These are phyloP conservation scores for Lasiodiplodia theobromae DNA, from an alignment of 2,329 filamentous ascomycete genomes.

Conservation along the genomic window DNA sequence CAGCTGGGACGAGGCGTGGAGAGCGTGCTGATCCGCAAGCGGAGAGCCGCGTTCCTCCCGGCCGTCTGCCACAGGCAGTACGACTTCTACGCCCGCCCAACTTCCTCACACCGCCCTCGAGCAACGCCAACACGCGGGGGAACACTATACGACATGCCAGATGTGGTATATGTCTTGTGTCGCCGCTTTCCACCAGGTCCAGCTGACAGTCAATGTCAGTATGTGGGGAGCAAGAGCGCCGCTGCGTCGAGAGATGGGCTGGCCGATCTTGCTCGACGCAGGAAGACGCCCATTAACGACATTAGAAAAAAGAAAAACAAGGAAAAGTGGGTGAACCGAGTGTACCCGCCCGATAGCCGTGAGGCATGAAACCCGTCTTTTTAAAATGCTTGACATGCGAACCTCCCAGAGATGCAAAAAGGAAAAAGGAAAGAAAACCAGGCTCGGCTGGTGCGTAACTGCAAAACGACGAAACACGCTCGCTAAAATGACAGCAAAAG, in stretches of 20 bases:
- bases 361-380: conserved; percentile 49
- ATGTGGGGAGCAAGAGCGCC: conserved; percentile 42
- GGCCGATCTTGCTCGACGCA: conserved; percentile 39
- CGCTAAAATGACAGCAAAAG: conserved; percentile 53
- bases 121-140: conserved; percentile 36
- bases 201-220: conserved; percentile 50
- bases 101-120: conserved; percentile 33
- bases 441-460: conserved; percentile 45
- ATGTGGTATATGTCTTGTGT: conserved; percentile 43
- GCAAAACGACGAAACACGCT: conserved; percentile 46
- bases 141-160: conserved; percentile 48
- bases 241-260: conserved; percentile 46
- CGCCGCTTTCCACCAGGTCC: conserved; percentile 47
- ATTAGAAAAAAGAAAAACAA: conserved; percentile 47
- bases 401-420: conserved; percentile 53
- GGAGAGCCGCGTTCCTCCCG: conserved; percentile 20
- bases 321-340: conserved; percentile 39
- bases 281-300: conserved; percentile 47
- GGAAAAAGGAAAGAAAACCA: conserved; percentile 39
- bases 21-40: conserved; percentile 27
- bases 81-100: conserved; percentile 18
- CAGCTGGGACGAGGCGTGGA: conserved; percentile 7
- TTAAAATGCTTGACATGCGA: conserved; percentile 53
- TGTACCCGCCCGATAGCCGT: conserved; percentile 52
- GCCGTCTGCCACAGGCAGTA: conserved; percentile 25